phyloP scores from a whole-genome alignment of 139 green algal species.

The Tetraselmis chui region DNA sequence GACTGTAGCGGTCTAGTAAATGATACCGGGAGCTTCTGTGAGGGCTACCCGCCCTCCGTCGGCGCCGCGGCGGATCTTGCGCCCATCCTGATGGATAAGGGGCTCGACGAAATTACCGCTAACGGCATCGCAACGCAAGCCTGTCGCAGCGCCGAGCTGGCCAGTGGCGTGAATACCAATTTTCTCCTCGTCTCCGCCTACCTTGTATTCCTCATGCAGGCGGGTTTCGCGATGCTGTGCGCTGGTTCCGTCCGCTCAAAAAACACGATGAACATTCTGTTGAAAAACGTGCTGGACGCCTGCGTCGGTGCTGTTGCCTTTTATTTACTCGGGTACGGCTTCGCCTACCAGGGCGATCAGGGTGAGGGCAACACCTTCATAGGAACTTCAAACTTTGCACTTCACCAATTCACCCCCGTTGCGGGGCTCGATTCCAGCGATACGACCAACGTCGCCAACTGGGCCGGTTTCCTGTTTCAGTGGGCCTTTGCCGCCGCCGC shows the following conservation, averaged over 20 bases:
- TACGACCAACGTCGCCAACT: neutral
- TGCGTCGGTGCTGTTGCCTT: conserved; percentile 23
- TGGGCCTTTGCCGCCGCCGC: conserved; percentile 18
- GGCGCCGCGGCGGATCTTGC: neutral
- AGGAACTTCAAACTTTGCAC: conserved; percentile 21
- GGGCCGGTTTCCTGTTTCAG: conserved; percentile 23
- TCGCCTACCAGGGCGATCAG: conserved; percentile 5
- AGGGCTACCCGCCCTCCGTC: neutral
- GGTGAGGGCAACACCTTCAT: conserved; percentile 22
- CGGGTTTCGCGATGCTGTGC: conserved; percentile 79
- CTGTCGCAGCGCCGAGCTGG: conserved; percentile 6
- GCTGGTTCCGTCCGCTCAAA: conserved; percentile 37
- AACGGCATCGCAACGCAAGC: neutral
- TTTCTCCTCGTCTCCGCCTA: conserved; percentile 55
- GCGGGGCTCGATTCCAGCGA: conserved; percentile 2
- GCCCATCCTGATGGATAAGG: neutral
- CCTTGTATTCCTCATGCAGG: conserved; percentile 78
- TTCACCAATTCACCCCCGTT: conserved; percentile 2
- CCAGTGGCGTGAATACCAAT: conserved; percentile 31
- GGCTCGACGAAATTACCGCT: conserved; percentile 5
- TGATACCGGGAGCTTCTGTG: too few relatives aligned
- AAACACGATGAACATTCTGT: conserved; percentile 41
- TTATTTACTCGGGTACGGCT: conserved; percentile 30
- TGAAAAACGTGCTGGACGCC: conserved; percentile 52
- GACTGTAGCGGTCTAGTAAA: too few relatives aligned